Evolutionary conservation across 1,284 basidiomycete species (phyloP).

Genomic region (Trichosporon ovoides): DNA sequence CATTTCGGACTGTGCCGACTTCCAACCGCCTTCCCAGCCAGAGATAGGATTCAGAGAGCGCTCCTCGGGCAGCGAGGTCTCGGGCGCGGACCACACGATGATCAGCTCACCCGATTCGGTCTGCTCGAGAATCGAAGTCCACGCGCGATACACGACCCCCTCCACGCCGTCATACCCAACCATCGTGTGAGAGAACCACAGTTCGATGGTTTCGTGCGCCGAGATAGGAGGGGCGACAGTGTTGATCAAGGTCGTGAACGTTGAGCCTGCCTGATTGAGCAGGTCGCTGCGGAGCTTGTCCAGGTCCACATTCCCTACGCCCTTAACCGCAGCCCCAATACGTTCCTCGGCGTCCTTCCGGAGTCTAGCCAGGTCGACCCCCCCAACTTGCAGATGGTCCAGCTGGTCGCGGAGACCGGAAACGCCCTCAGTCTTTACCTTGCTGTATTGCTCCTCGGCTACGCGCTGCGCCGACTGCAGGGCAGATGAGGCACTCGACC

Average conservation of each 20-base stretch:
- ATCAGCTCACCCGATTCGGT: conserved; percentile 87
- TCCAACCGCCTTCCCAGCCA: conserved; percentile 73
- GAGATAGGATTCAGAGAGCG: conserved; percentile 67
- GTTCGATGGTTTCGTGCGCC: conserved; percentile 93
- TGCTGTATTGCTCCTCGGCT: conserved; percentile 69
- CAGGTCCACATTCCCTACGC: conserved; percentile 58
- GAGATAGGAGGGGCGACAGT: conserved; percentile 97
- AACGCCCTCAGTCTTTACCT: conserved; percentile 58
- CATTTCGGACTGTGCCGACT: conserved; percentile 59
- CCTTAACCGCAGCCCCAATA: conserved; percentile 59
- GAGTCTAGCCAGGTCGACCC: conserved; percentile 76
- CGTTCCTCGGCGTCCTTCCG: conserved; percentile 51
- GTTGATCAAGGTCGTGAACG: conserved; percentile 83
- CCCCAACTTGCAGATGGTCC: conserved; percentile 53
- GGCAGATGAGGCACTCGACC: conserved; percentile 78
- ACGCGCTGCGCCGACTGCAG: conserved; percentile 76
- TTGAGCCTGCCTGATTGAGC: conserved; percentile 75
- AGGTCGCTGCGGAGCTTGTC: conserved; percentile 85
- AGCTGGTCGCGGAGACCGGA: conserved; percentile 25
- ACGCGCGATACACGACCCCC: conserved; percentile 83
- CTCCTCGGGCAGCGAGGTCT: conserved; percentile 54
- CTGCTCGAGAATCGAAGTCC: conserved; percentile 76
- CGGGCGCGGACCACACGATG: conserved; percentile 66
- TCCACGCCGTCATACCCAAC: conserved; percentile 92
- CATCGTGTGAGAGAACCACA: conserved; percentile 96